These are phyloP conservation scores for Dothideomycetes sp. DNA, from an alignment of 2,329 filamentous ascomycete species.

Conservation along the genomic window DNA sequence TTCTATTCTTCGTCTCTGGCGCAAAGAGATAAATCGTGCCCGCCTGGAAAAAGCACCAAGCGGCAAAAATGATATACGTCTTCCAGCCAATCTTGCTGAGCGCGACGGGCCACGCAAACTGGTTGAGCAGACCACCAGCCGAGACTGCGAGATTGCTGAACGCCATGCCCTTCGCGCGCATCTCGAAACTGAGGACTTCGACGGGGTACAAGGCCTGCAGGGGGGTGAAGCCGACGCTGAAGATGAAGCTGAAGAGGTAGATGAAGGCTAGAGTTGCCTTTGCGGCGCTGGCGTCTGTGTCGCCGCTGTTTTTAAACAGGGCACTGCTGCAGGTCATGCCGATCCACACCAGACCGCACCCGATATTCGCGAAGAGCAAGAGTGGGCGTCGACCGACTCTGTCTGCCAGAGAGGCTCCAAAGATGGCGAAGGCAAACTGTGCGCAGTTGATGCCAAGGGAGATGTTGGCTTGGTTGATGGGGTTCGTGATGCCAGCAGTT, in stretches of 20 bases:
- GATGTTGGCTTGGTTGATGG: slow-evolving; percentile 27
- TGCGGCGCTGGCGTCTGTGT: slow-evolving; percentile 17
- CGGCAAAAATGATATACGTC: slow-evolving; percentile 18
- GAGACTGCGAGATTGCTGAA: slow-evolving; percentile 33
- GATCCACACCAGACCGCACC: slow-evolving; percentile 26
- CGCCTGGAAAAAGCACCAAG: slow-evolving; percentile 8
- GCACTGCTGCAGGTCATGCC: slow-evolving; percentile 26
- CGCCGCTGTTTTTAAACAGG: slow-evolving; percentile 10
- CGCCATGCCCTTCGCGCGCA: slow-evolving; percentile 33
- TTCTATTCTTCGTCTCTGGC: slow-evolving; percentile 27
- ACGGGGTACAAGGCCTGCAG: slow-evolving; percentile 29
- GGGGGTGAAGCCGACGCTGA: slow-evolving; percentile 22
- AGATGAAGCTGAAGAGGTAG: slow-evolving; percentile 21
- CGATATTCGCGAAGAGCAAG: slow-evolving; percentile 13
- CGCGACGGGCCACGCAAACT: slow-evolving; percentile 18
- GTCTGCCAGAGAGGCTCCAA: slow-evolving; percentile 26
- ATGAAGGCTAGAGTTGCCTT: slow-evolving; percentile 22
- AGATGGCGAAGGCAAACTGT: slow-evolving; percentile 38
- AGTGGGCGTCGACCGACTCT: slow-evolving; percentile 23
- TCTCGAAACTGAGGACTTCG: slow-evolving; percentile 37
- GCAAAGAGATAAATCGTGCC: slow-evolving; percentile 22
- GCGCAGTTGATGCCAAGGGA: slow-evolving; percentile 47
- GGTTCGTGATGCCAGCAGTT: slow-evolving; percentile 22
- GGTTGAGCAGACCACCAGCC: slow-evolving; percentile 31
- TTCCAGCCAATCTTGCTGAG: slow-evolving; percentile 15